A percentile compares a stretch with the other conserved stretches of the same genome.
phyloP scores from a whole-genome alignment of 108 stramenopile genomes.

The Cyclotella distinguenda region DNA sequence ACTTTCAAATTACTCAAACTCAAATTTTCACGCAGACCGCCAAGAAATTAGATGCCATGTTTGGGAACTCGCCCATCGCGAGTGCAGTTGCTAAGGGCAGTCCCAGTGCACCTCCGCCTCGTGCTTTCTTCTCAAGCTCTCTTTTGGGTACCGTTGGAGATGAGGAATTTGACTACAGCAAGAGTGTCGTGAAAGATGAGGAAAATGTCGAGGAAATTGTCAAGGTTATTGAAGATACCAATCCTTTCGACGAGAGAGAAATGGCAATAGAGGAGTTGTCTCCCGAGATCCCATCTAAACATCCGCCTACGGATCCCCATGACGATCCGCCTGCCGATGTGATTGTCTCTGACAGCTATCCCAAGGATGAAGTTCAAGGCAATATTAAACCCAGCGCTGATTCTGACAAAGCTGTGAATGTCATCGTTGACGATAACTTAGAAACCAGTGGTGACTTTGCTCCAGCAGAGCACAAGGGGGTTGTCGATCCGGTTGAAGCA shows the following conservation, averaged over 20 bases:
- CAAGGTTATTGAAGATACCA: background rate
- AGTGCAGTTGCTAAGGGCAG: conserved; percentile 10
- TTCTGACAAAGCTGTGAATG: background rate
- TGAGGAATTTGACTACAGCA: background rate
- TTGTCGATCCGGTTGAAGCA: background rate
- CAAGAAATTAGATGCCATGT: conserved; percentile 34
- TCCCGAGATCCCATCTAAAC: background rate
- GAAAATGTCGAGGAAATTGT: background rate
- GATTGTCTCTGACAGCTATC: conserved; percentile 22
- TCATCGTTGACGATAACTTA: conserved; percentile 26
- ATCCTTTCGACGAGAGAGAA: background rate
- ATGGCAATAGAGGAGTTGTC: background rate
- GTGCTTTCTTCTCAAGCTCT: background rate
- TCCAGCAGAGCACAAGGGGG: conserved; percentile 3
- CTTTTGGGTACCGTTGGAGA: background rate
- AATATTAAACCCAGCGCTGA: background rate
- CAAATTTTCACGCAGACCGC: conserved; percentile 19
- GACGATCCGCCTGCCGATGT: background rate
- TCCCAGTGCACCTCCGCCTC: background rate
- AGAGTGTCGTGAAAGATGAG: background rate
- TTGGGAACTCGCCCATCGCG: conserved; percentile 28
- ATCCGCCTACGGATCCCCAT: conserved; percentile 10
- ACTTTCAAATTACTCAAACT: background rate
- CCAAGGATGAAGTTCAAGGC: background rate
- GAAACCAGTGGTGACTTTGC: conserved; percentile 2